These are phyloP conservation scores for Microstegium vimineum DNA, from an alignment of 176 grass and related monocot species.

Conservation along the genomic window DNA sequence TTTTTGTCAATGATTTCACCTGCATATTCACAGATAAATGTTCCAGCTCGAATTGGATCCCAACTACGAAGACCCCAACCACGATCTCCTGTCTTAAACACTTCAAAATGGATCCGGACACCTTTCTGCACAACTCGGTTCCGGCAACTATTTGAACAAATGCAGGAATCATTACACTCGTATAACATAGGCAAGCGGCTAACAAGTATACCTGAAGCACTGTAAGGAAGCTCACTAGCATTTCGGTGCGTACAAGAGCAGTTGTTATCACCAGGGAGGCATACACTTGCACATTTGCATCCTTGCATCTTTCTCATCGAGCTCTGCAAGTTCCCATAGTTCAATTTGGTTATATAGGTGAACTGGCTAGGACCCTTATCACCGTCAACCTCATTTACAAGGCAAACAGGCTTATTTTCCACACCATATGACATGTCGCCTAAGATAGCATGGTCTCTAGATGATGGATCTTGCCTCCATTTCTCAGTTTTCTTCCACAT, in stretches of 20 bases:
- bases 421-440: slow-evolving; percentile 55
- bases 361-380: slow-evolving; percentile 55
- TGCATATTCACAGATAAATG: slow-evolving; percentile 73
- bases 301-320: slow-evolving; percentile 40
- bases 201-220: slow-evolving; percentile 64
- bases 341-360: slow-evolving; percentile 47
- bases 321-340: slow-evolving; percentile 32
- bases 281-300: slow-evolving; percentile 53
- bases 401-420: slow-evolving; percentile 69
- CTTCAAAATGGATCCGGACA: slow-evolving; percentile 61
- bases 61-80: slow-evolving; percentile 77
- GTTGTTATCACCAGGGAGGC: slow-evolving; percentile 60
- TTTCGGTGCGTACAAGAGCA: slow-evolving; percentile 58
- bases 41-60: slow-evolving; percentile 74
- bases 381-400: slow-evolving; percentile 78
- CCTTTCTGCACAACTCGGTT: slow-evolving; percentile 69
- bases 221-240: slow-evolving; percentile 64
- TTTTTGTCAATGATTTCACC: slow-evolving; percentile 62
- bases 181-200: slow-evolving; percentile 56
- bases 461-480: slow-evolving; percentile 65
- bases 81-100: slow-evolving; percentile 58
- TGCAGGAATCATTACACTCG: slow-evolving; percentile 55
- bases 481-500: slow-evolving; percentile 72
- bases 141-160: slow-evolving; percentile 51
- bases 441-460: slow-evolving; percentile 47